A percentile compares a stretch with the other conserved stretches of the same genome.
These are phyloP conservation scores for Polychaeton citri DNA, from an alignment of 2,329 filamentous ascomycete species.

Conservation along the genomic window DNA sequence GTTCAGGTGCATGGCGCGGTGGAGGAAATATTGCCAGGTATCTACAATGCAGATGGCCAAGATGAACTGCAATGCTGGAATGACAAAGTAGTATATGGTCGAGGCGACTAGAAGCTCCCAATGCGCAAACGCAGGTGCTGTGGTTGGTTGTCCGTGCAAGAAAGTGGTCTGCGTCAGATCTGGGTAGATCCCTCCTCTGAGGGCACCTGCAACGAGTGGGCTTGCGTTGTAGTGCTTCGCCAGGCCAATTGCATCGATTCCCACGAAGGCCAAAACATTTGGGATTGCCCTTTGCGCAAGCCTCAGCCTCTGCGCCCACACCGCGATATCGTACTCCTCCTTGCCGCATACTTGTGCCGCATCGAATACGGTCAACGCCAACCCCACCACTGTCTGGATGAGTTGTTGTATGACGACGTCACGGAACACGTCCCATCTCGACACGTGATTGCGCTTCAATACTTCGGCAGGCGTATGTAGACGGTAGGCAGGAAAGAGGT, in stretches of 20 bases:
- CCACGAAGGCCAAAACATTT: conserved; percentile 53
- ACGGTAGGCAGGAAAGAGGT: conserved; percentile 81
- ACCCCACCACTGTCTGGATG: conserved; percentile 65
- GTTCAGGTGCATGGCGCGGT: conserved; percentile 94
- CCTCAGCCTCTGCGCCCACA: conserved; percentile 76
- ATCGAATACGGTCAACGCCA: conserved; percentile 58
- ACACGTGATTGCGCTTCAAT: conserved; percentile 71
- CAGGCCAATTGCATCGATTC: conserved; percentile 61
- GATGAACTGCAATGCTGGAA: conserved; percentile 67
- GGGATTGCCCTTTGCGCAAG: conserved; percentile 69
- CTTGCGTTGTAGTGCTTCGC: conserved; percentile 60
- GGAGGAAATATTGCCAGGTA: conserved; percentile 96
- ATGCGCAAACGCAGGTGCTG: conserved; percentile 59
- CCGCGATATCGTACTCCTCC: conserved; percentile 73
- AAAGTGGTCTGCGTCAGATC: conserved; percentile 45
- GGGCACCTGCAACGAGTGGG: conserved; percentile 58
- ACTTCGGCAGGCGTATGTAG: conserved; percentile 92
- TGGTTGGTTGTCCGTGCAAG: conserved; percentile 33
- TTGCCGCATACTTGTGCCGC: conserved; percentile 59
- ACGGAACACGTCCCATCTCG: conserved; percentile 70
- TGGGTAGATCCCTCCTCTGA: conserved; percentile 74
- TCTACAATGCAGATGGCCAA: conserved; percentile 68
- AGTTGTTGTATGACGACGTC: conserved; percentile 88
- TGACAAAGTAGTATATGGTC: conserved; percentile 62
- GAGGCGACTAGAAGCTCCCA: conserved; percentile 72